These are phyloP conservation scores for Ascochyta viciae-villosae DNA, from an alignment of 2,329 filamentous ascomycete genomes.

Conservation along the genomic window DNA sequence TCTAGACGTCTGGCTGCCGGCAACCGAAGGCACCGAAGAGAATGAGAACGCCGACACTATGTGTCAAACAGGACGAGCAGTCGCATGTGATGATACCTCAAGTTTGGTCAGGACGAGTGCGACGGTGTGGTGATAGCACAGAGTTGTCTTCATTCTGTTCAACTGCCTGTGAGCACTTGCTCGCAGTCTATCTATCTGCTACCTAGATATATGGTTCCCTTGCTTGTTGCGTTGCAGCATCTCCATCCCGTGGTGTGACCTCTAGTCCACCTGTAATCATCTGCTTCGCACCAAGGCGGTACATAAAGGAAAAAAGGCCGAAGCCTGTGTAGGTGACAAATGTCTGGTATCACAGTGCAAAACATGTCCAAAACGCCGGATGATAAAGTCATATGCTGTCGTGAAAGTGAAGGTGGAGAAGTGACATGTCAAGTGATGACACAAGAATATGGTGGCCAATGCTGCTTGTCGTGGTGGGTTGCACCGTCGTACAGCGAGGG, in stretches of 20 bases:
- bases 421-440: constrained; percentile 26
- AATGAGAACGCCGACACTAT: not conserved
- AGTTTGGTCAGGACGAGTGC: not conserved
- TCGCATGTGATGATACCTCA: not conserved
- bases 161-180: constrained; percentile 8
- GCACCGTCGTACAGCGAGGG: constrained; percentile 11
- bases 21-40: not conserved
- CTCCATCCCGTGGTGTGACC: constrained; percentile 15
- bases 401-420: constrained; percentile 35
- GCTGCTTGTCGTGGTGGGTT: constrained; percentile 6
- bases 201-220: constrained; percentile 11
- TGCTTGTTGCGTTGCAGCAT: constrained; percentile 16
- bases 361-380: constrained; percentile 38
- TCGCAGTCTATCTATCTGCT: constrained; percentile 6
- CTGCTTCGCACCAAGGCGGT: constrained; percentile 10
- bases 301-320: constrained; percentile 27
- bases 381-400: constrained; percentile 38
- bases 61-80: not conserved
- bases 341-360: constrained; percentile 49
- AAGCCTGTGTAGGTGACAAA: constrained; percentile 43
- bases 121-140: constrained; percentile 1
- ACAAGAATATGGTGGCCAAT: constrained; percentile 13
- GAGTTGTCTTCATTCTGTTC: constrained; percentile 16
- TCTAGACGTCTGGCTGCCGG: constrained; percentile 4
- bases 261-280: constrained; percentile 15